These are phyloP conservation scores for Irpex sp. DNA, from an alignment of 1,284 basidiomycete species.

Conservation along the genomic window DNA sequence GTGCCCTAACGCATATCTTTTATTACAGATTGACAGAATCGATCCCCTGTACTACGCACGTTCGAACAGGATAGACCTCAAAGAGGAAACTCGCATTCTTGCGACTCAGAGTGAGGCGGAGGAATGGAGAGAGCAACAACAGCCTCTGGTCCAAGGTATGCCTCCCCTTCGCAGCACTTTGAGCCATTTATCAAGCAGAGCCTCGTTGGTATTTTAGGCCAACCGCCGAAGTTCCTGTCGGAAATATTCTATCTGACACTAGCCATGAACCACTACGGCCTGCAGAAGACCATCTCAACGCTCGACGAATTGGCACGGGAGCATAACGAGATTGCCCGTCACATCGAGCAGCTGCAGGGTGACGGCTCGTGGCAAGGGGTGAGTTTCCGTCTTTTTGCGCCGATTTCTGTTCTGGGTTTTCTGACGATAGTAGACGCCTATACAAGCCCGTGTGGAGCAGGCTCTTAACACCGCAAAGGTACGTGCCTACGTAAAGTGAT, in stretches of 20 bases:
- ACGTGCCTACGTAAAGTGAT: constrained; percentile 3
- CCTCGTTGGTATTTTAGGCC: background rate
- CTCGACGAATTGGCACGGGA: constrained; percentile 70
- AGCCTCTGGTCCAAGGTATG: constrained; percentile 33
- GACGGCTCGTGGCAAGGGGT: constrained; percentile 79
- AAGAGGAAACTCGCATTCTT: constrained; percentile 88
- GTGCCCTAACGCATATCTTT: background rate
- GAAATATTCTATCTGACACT: constrained; percentile 89
- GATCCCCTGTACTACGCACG: constrained; percentile 79
- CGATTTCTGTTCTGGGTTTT: background rate
- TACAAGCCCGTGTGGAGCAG: constrained; percentile 63
- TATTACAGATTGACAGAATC: constrained; percentile 79
- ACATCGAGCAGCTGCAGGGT: constrained; percentile 72
- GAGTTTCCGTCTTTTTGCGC: constrained; percentile 23
- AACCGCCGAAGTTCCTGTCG: constrained; percentile 85
- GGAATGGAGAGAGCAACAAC: constrained; percentile 59
- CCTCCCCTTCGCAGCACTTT: too few species aligned
- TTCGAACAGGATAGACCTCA: constrained; percentile 67
- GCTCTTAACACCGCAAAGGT: constrained; percentile 74
- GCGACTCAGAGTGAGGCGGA: constrained; percentile 82
- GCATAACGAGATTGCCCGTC: constrained; percentile 72
- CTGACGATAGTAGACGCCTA: constrained; percentile 44
- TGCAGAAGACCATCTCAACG: constrained; percentile 73
- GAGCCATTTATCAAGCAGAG: too few species aligned
- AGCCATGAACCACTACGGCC: constrained; percentile 83